Evolutionary conservation across 192 early-diverging fungal genomes (phyloP), one percentile per base, ranked within the genome.

Genomic region (Hyaloraphidium curvatum): DNA sequence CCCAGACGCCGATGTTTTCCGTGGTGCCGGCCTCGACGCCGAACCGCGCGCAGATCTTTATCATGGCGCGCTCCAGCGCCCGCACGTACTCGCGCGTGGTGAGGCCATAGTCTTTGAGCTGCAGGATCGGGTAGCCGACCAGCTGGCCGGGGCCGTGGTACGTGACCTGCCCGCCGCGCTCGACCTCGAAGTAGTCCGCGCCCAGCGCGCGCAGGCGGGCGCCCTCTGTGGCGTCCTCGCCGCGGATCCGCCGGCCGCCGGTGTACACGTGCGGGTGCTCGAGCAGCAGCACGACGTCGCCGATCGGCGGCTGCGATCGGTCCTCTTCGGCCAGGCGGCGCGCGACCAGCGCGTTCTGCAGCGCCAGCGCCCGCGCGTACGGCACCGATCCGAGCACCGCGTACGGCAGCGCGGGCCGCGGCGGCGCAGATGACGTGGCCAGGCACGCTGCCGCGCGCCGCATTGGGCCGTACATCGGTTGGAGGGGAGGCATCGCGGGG

Each of bases 111-210:
- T 80, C 73, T 27, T 72, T 67, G 28, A 97, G 65, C 63, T 89
- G 69, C 16, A 95, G 26, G 43, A 87, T 89, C 2, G 94, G 94
- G 59, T 98, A 98, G 13, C 78, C 86, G 17, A 98, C 87, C 30
- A 98, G 72, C 69, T 98, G 94, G 0, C 91, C 91, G 3, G 91
- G 94, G 0, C 94, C 94, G 65, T 98, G 94, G 60, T 86, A 98
- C 0, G 94, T 98, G 2, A 84, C 79, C 63, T 98, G 82, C 13
- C 94, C 94, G 22, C 94, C 94, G 14, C 91, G 67, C 53, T 75
- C 66, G 0, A 87, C 87, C 68, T 86, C 43, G 30, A 61, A 70
- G 62, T 81, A 86, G 5, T 78, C 83, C 26, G 85, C 81, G n/a
- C 81, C 85, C 4, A 83, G 59, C 0, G 41, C 40, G n/a, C 58